Evolutionary conservation across 1,139 yeast species (phyloP), one percentile per base, ranked within the genome.

Genomic region (Yamadazyma trypodendri): DNA sequence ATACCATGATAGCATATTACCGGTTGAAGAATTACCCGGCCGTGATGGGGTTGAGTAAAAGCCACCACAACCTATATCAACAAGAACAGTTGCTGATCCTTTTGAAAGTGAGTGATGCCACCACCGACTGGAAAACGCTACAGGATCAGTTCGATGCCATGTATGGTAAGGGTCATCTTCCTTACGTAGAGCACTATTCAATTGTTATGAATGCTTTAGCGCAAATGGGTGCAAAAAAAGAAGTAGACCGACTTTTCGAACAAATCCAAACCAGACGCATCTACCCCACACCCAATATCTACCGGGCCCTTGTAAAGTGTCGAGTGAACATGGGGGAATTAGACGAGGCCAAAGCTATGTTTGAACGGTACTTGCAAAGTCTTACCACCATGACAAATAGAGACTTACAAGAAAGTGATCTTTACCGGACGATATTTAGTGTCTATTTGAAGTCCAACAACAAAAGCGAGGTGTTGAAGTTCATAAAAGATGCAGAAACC

Each of bases 141-240:
- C 84, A 82, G 52, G 51, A 61, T n/a, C 74, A 78, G 35, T 82
- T 86, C 51, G 86, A 84, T 44, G 69, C 67, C 2, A 64, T 84
- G 56, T 75, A 79, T 44, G 81, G 81, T 2, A 61, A 70, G 18
- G 82, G 81, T 1, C 65, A 75, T 30, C 58, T 76, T 17, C 85
- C 89, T 3, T 72, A 72, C 35, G 60, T 75, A 11, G 54, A 63
- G 5, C 89, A 84, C 52, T 85, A 84, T 53, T 71, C 77, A 3
- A 71, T 79, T 24, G 79, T 84, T 4, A 78, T 88, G 77, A 62
- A 67, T 38, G 80, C 88, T 0, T 63, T 86, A 43, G 79, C 87
- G 0, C 53, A 60, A 7, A 60, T 77, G 32, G 88, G 88, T 0
- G 79, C 81, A 21, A 54, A 61, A 3, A 68, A 68, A 11, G 73